These are phyloP conservation scores for Sclerospora graminicola DNA, from an alignment of 352 stramenopile species.

Conservation along the genomic window DNA sequence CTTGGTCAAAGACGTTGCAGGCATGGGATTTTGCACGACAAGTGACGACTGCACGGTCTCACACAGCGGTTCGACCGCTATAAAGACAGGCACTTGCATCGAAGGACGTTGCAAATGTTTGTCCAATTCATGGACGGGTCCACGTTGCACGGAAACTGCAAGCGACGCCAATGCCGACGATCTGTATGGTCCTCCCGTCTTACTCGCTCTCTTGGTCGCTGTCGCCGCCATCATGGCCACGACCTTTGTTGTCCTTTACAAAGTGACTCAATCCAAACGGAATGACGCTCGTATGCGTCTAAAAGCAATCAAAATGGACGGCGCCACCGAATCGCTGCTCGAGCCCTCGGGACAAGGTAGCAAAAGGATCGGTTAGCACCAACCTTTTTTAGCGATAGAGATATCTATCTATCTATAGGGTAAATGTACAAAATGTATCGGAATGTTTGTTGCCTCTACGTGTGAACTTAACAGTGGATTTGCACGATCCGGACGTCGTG, in stretches of 20 bases:
- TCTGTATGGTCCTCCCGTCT: slow-evolving; percentile 16
- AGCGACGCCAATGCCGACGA: slow-evolving; percentile 12
- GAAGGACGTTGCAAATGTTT: slow-evolving; percentile 22
- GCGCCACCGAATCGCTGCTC: slow-evolving; percentile 3
- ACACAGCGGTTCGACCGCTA: slow-evolving; percentile 8
- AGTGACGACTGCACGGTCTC: slow-evolving; percentile 43
- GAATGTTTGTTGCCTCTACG: too few species aligned
- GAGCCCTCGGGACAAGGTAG: too few species aligned
- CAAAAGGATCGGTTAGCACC: too few species aligned
- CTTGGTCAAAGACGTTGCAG: slow-evolving; percentile 26
- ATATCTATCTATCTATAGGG: too few species aligned
- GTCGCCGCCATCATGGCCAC: not conserved
- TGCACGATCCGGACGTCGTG: too few species aligned
- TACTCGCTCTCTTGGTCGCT: slow-evolving; percentile 15
- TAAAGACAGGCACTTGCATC: slow-evolving; percentile 25
- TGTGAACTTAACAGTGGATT: too few species aligned
- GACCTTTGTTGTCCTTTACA: slow-evolving; percentile 11
- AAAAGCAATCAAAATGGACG: slow-evolving; percentile 14
- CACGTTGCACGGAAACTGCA: slow-evolving; percentile 30
- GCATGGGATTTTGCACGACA: slow-evolving; percentile 31
- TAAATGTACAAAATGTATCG: too few species aligned
- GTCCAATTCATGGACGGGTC: slow-evolving; percentile 30
- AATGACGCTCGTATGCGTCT: slow-evolving; percentile 8
- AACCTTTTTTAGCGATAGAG: too few species aligned
- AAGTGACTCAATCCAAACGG: slow-evolving; percentile 17